A percentile compares a stretch with the other conserved stretches of the same genome.
Conservation (phyloP, 1,139 yeast genomes). For the Pichia sp. region DNA sequence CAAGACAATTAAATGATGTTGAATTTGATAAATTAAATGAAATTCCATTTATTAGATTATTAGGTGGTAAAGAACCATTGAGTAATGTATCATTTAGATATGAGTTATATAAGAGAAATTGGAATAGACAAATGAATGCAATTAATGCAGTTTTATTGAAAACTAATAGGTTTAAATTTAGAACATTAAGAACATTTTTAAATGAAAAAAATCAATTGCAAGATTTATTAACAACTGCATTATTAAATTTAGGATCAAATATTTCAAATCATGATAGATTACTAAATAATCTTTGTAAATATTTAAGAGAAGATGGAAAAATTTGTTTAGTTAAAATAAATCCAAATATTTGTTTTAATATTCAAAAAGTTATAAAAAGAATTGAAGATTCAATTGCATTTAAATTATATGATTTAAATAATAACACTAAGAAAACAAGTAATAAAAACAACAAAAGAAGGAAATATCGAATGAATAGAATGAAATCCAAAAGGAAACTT, state of each 20-base stretch:
- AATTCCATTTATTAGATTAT: conserved; percentile 35
- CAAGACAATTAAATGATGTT: conserved; percentile 13
- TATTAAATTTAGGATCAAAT: conserved; percentile 49
- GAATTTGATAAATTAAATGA: conserved; percentile 10
- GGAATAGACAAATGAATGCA: conserved; percentile 35
- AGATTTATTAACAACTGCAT: conserved; percentile 36
- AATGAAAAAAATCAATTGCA: conserved; percentile 12
- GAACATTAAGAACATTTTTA: conserved; percentile 32
- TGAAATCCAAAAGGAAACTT: no score
- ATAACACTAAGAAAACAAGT: neutral
- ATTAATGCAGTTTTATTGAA: conserved; percentile 36
- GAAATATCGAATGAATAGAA: neutral
- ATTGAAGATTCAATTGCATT: conserved; percentile 13
- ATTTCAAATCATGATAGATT: conserved; percentile 50
- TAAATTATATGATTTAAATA: conserved; percentile 5
- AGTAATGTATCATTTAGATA: conserved; percentile 35
- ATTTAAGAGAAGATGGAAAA: conserved; percentile 21
- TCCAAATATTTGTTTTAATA: conserved; percentile 19
- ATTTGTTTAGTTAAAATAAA: conserved; percentile 22
- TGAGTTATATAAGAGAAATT: conserved; percentile 34
- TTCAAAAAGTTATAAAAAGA: conserved; percentile 11
- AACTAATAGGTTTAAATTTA: conserved; percentile 37
- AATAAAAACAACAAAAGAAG: neutral
- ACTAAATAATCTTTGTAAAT: conserved; percentile 36
- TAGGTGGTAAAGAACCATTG: conserved; percentile 38